Percentiles rank a stretch among this genome's conserved stretches.
phyloP scores from a whole-genome alignment of 768 basidiomycete species.

The Favolaschia claudopus region DNA sequence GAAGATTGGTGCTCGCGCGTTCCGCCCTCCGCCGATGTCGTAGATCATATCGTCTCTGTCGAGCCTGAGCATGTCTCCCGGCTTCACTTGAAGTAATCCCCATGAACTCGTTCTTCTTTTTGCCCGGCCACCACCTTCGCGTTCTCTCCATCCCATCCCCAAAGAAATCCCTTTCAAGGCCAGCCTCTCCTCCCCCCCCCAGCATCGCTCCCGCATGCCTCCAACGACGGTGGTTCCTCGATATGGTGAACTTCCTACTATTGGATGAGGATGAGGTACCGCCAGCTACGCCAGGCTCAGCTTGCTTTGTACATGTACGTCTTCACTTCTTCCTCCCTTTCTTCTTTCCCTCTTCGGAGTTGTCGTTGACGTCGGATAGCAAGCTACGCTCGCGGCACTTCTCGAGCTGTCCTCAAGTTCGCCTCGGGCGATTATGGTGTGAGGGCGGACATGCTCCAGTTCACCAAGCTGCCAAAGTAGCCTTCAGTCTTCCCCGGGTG shows the following conservation, averaged over 20 bases:
- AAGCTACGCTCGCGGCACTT: constrained; percentile 53
- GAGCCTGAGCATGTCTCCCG: constrained; percentile 29
- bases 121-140: constrained; percentile 43
- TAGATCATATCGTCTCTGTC: constrained; percentile 36
- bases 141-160: constrained; percentile 17
- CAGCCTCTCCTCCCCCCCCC: too few species aligned
- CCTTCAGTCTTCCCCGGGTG: constrained; percentile 11
- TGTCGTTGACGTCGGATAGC: constrained; percentile 15
- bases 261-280: constrained; percentile 54
- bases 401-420: constrained; percentile 54
- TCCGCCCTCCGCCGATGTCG: constrained; percentile 41
- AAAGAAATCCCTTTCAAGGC: constrained; percentile 6
- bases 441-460: not conserved
- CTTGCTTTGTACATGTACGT: not conserved
- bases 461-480: not conserved
- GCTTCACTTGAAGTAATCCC: not conserved
- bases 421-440: constrained; percentile 59
- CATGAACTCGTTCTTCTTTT: too few species aligned
- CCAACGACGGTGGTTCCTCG: constrained; percentile 53
- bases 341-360: not conserved
- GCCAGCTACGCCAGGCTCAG: constrained; percentile 52
- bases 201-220: constrained; percentile 16
- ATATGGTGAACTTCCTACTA: constrained; percentile 68
- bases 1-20: constrained; percentile 37
- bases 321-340: not conserved